Conservation (phyloP, 2,329 filamentous ascomycete species). For the Trichocomaceae sp. region DNA sequence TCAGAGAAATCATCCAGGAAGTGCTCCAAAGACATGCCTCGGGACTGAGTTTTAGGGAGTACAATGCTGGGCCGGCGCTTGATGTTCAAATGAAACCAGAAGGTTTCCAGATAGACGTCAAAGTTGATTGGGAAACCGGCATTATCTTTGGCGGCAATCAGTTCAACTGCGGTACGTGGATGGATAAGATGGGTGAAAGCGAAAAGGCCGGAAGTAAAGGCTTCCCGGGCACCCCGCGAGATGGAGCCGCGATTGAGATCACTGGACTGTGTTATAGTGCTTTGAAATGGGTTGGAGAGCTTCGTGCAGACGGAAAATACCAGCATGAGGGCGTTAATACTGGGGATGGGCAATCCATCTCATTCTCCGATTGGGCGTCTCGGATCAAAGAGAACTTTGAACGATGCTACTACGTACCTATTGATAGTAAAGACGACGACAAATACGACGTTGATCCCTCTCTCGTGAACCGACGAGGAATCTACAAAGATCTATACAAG, state of each 20-base stretch:
- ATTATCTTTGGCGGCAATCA: conserved; percentile 93
- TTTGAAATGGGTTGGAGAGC: conserved; percentile 66
- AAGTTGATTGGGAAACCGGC: conserved; percentile 84
- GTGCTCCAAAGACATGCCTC: conserved; percentile 84
- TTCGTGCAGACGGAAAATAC: conserved; percentile 64
- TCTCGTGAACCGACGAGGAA: conserved; percentile 82
- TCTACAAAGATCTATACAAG: conserved; percentile 95
- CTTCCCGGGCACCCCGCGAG: conserved; percentile 89
- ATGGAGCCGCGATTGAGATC: conserved; percentile 92
- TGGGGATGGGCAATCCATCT: conserved; percentile 53
- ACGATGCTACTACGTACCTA: conserved; percentile 80
- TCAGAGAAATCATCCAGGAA: conserved; percentile 89
- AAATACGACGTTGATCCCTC: conserved; percentile 72
- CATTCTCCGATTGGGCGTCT: conserved; percentile 70
- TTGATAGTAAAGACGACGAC: conserved; percentile 60
- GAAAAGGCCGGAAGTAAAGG: conserved; percentile 86
- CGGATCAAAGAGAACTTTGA: conserved; percentile 84
- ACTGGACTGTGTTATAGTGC: conserved; percentile 89
- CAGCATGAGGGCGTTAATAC: conserved; percentile 66
- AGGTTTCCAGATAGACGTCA: conserved; percentile 86
- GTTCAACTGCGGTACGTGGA: conserved; percentile 95
- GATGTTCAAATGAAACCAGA: conserved; percentile 89
- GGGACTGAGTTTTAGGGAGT: conserved; percentile 87
- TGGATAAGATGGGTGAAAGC: conserved; percentile 99
- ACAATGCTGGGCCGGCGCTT: conserved; percentile 81